These are phyloP conservation scores for Acacia crassicarpa DNA, from an alignment of 306 rosid species.

Conservation along the genomic window DNA sequence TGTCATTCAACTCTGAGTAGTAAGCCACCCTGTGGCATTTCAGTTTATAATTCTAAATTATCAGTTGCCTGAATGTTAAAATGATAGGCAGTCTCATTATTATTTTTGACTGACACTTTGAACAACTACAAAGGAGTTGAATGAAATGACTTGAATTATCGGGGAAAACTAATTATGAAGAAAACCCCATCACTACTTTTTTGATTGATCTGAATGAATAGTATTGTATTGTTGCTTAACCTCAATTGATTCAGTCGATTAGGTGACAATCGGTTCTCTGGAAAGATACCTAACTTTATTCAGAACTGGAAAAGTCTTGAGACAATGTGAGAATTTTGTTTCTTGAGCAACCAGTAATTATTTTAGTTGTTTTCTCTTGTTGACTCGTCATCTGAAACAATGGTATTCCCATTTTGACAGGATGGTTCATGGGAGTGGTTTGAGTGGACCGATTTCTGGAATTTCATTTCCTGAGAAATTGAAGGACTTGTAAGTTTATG, in stretches of 20 bases:
- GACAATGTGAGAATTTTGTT: neutral
- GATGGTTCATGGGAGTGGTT: constrained; percentile 52
- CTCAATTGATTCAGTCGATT: constrained; percentile 47
- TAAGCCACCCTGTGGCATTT: too few species aligned
- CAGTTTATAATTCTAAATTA: too few species aligned
- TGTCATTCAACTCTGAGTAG: too few species aligned
- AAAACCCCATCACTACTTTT: too few species aligned
- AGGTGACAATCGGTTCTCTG: constrained; percentile 53
- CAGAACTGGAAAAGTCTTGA: constrained; percentile 43
- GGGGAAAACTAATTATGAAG: too few species aligned
- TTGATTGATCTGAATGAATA: too few species aligned
- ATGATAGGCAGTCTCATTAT: too few species aligned
- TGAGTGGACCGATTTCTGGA: constrained; percentile 60
- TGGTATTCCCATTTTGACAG: constrained; percentile 28
- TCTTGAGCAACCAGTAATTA: neutral
- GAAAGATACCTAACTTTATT: constrained; percentile 67
- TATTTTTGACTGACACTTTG: too few species aligned
- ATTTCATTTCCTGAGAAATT: constrained; percentile 32
- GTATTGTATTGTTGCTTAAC: neutral
- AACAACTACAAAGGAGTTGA: neutral
- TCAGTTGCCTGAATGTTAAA: too few species aligned
- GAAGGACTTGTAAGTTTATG: constrained; percentile 33
- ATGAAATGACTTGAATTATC: too few species aligned
- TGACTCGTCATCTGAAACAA: constrained; percentile 10
- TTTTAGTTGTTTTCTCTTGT: neutral